Base-by-base conservation (phyloP, 306 rosid genomes). In the Rosa multiflora region DNA sequence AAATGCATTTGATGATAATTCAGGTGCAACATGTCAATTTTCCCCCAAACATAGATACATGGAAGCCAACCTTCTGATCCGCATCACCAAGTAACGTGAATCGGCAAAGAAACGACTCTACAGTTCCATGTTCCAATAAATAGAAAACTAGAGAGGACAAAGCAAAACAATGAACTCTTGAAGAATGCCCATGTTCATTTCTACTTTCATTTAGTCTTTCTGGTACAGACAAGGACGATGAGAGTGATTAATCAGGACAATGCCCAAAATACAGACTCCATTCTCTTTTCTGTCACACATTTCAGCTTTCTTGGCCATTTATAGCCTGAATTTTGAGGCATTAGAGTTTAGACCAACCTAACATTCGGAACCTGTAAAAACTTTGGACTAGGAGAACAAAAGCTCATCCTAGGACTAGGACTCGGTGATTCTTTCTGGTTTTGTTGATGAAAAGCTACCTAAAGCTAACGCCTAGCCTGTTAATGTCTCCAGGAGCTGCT, bases 11-110 rank as follows among this genome's bases (percentile, higher is more conserved):
- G 3, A 32, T 32, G 37, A 32, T 32, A 32, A 32, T 32, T 32
- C 37, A 32, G 37, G 37, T 32, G 37, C 3, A 32, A 32, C 37
- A 32, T 32, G 37, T 32, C 3, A 32, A 32, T 32, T 32, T 32
- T 2, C 0, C 37, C 37, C 37, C 37, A 2, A 32, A 55, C 26
- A 55, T 23, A 59, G 2, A 59, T 23, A 6, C 39, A 61, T 26
- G 32, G 32, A 32, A 62, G 46, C 49, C 35, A 32, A 63, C 72
- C 44, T 76, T 61, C 7, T 47, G 63, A 48, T 29, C 63, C 40
- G 7, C 35, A n/a, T 39, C 37, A 55, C 52, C 67, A 20, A 73
- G 72, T 32, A 63, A 76, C 73, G 66, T 76, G 73, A 76, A 76
- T 5, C 48, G 14, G 29, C 21, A 14, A 20, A n/a, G 73, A 49